Base-by-base conservation (phyloP, 345 rosid species). In the Anastatica hierochuntica region DNA sequence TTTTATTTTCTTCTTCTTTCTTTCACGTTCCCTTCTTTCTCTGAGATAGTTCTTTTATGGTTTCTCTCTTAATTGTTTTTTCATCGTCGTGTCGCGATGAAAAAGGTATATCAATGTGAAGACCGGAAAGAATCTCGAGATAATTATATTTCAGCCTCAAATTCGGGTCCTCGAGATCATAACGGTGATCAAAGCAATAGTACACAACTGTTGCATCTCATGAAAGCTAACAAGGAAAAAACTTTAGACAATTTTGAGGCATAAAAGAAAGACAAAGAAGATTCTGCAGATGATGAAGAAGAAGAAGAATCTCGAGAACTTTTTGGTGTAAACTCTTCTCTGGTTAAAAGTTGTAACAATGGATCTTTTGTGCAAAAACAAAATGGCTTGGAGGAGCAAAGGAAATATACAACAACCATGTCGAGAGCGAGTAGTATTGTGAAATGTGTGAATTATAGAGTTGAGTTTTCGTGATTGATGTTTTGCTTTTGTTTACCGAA, bases 101-200 rank as follows among this genome's bases (percentile, higher is more conserved):
- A n/a, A n/a, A n/a, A n/a, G n/a, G n/a, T n/a, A n/a, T n/a, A n/a
- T n/a, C n/a, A n/a, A n/a, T n/a, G n/a, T n/a, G n/a, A 66, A 67
- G 95, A 74, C 39, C 73, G 97, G 70, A 78, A 78, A 70, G 85
- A 77, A 15, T 70, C 79, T 15, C 40, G 66, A 38, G 56, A 73
- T 14, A 90, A 75, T 48, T 44, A 77, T 30, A 30, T 55, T 71
- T 64, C 65, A 6, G 62, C 54, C 42, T 58, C 79, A 4, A 69
- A 34, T 6, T 53, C 64, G 5, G 80, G 79, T 56, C 94, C 88
- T 38, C 72, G 81, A 5, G 95, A 92, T 31, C 71, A 75, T 53
- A 80, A 75, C 33, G 90, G 84, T 11, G 75, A 67, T 49, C 77
- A 74, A 43, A 82, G 88, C 60, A 66, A 46, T 17, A 53, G 65